Evolutionary conservation across 2,329 filamentous ascomycete species (phyloP), one percentile per base, ranked within the genome.

Genomic region (Blastomyces silverae): DNA sequence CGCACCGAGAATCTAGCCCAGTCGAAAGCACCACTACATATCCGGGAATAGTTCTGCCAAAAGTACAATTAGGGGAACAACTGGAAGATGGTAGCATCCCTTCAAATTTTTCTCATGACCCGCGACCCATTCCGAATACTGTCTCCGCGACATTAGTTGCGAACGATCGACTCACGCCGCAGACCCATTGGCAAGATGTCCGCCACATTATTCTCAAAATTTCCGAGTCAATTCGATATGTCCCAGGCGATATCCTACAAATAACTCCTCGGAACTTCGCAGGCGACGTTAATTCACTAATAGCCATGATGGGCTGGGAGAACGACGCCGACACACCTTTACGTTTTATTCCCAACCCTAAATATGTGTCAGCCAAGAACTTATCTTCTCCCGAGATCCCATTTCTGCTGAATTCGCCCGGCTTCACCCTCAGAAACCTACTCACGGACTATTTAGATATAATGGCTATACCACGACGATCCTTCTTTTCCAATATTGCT

Each of bases 171-270:
- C 76, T 96, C 6, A 99, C 94, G 0, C 87, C 92, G 0, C 60
- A 75, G 0, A 79, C 80, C 1, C 94, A 99, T 77, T 97, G 91
- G 88, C 94, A 99, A 79, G 94, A 99, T 78, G 93, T 97, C 56
- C 89, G 94, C 0, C 85, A 90, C 62, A 77, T 97, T n/a, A 83
- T 81, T 1, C 80, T 97, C 17, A 81, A 74, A 13, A 76, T 80
- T 15, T 70, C 77, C 2, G 73, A 71, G 57, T 69, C 72, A 1
- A 75, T 78, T 73, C 79, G 75, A 57, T 89, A 87, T 71, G 73
- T 73, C 0, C 92, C 94, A 0, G 92, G 93, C 6, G 90, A 96
- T 70, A 88, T 90, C 31, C 79, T 96, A 7, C 87, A 87, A 6
- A 84, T 99, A 22, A 92, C 89, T 66, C 93, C 94, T 4, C 93